phyloP scores from a whole-genome alignment of 208 protist genomes.

The Acanthamoeba sp. region DNA sequence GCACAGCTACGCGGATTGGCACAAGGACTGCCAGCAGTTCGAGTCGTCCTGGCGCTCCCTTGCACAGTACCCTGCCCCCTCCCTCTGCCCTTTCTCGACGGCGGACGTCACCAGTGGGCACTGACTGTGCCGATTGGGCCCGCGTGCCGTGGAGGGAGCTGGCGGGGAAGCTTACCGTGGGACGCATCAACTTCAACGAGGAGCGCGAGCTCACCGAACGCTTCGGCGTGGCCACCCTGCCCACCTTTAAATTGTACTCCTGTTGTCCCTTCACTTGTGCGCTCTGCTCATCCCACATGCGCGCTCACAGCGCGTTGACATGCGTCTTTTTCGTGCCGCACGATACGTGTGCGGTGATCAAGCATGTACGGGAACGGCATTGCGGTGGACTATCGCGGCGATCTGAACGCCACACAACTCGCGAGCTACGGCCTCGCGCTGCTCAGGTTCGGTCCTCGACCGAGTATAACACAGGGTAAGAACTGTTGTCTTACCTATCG shows the following conservation, averaged over 20 bases:
- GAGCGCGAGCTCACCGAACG: background rate
- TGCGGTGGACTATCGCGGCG: background rate
- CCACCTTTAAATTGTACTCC: slow-evolving; percentile 35
- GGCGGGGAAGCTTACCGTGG: background rate
- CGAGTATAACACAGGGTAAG: too few species aligned
- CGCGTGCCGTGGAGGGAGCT: background rate
- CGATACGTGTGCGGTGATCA: background rate
- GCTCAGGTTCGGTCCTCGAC: background rate
- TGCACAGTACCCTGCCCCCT: background rate
- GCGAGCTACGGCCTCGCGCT: background rate
- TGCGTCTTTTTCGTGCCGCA: background rate
- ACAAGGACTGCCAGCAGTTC: background rate
- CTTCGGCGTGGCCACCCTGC: slow-evolving; percentile 24
- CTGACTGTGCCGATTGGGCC: too few species aligned
- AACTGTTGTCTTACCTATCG: too few species aligned
- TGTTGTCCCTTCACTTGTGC: background rate
- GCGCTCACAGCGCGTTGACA: background rate
- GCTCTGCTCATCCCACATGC: background rate
- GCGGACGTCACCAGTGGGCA: too few species aligned
- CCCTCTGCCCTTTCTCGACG: too few species aligned
- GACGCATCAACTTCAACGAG: slow-evolving; percentile 33
- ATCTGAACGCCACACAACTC: slow-evolving; percentile 3
- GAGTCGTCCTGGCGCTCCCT: background rate
- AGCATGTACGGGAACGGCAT: background rate
- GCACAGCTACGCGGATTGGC: slow-evolving; percentile 1